Conservation (phyloP, 2,329 filamentous ascomycete genomes). For the Xylaria hypoxylon region DNA sequence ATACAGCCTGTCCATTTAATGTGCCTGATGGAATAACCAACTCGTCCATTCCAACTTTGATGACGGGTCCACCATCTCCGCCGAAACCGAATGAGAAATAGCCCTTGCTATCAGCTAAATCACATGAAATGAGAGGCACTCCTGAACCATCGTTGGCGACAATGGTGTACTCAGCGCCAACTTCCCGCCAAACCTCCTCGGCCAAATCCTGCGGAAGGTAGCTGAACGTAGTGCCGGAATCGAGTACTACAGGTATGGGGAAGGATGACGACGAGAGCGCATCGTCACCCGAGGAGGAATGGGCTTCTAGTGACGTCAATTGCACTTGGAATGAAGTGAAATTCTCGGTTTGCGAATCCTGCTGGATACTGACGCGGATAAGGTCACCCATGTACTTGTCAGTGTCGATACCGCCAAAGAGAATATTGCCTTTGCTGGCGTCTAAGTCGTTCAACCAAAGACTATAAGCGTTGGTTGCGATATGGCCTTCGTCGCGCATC, state of each 20-base stretch:
- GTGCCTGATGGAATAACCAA: constrained; percentile 58
- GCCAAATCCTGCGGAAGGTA: constrained; percentile 75
- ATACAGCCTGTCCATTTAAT: constrained; percentile 59
- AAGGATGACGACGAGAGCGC: constrained; percentile 55
- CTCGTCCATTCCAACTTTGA: constrained; percentile 67
- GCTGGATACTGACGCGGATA: constrained; percentile 69
- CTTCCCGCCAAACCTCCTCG: constrained; percentile 64
- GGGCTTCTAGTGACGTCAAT: constrained; percentile 61
- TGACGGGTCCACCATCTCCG: constrained; percentile 60
- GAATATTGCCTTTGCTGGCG: constrained; percentile 74
- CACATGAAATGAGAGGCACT: constrained; percentile 64
- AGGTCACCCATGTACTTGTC: constrained; percentile 76
- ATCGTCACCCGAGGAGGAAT: constrained; percentile 63
- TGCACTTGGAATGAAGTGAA: constrained; percentile 62
- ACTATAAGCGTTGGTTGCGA: constrained; percentile 76
- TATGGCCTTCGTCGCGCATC: constrained; percentile 71
- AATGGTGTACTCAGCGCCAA: constrained; percentile 66
- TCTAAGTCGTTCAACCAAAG: constrained; percentile 73
- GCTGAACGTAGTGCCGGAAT: constrained; percentile 79
- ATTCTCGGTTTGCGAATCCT: constrained; percentile 52
- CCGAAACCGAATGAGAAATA: constrained; percentile 67
- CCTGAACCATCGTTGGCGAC: constrained; percentile 54
- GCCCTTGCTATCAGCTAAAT: constrained; percentile 57
- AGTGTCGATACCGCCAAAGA: constrained; percentile 85
- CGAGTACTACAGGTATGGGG: constrained; percentile 73